These are phyloP conservation scores for Hevea brasiliensis DNA, from an alignment of 345 rosid species.

Conservation along the genomic window DNA sequence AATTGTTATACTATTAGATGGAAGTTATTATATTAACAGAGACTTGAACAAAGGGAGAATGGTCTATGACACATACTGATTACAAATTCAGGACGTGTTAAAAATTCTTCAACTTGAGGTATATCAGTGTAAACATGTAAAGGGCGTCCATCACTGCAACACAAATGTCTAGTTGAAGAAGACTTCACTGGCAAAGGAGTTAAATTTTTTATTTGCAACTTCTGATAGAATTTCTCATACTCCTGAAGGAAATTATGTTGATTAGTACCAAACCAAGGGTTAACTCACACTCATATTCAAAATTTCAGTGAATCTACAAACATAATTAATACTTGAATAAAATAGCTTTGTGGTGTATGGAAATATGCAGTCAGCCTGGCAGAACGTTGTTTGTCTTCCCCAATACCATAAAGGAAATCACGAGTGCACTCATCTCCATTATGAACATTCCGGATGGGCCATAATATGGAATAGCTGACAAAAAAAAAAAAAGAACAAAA, in stretches of 20 bases:
- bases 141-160: conserved; percentile 45
- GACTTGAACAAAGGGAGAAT: not conserved
- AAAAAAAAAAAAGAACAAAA: not conserved
- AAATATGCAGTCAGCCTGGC: conserved; percentile 95
- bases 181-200: conserved; percentile 34
- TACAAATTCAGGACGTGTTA: conserved; percentile 77
- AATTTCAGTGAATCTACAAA: conserved; percentile 6
- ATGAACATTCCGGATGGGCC: conserved; percentile 64
- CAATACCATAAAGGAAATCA: conserved; percentile 81
- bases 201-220: conserved; percentile 40
- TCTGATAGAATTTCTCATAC: conserved; percentile 57
- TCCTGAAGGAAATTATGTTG: conserved; percentile 43
- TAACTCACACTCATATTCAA: conserved; percentile 11
- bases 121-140: conserved; percentile 78
- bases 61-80: conserved; percentile 55
- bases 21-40: not conserved
- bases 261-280: conserved; percentile 17
- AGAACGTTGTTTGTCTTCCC: conserved; percentile 92
- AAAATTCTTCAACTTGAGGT: conserved; percentile 82
- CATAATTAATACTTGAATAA: conserved; percentile 53
- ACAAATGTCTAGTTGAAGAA: conserved; percentile 39
- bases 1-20: not conserved
- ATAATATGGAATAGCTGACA: conserved; percentile 75
- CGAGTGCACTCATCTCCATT: conserved; percentile 81
- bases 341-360: conserved; percentile 74